A percentile compares a stretch with the other conserved stretches of the same genome.
Conservation (phyloP, 2,329 filamentous ascomycete genomes). For the Talaromyces verruculosus region DNA sequence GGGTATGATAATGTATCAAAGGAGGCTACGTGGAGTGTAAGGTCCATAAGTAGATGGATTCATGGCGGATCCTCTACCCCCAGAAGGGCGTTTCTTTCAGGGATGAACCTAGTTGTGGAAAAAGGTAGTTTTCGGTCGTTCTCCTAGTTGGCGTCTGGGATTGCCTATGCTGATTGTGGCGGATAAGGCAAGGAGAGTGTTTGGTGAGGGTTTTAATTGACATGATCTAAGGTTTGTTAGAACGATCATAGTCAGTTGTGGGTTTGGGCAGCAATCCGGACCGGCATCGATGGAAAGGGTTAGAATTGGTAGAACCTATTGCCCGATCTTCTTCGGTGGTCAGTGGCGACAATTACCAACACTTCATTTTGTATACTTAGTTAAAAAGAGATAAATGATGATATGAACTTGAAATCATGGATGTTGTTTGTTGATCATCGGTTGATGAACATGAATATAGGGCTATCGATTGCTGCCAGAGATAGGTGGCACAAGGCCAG, state of each 20-base stretch:
- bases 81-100: conserved; percentile 8
- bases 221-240: conserved; percentile 10
- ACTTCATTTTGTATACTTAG: background rate
- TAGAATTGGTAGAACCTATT: background rate
- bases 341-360: background rate
- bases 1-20: conserved; percentile 4
- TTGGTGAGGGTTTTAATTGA: conserved; percentile 10
- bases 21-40: conserved; percentile 12
- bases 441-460: conserved; percentile 1
- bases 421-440: background rate
- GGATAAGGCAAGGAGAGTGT: background rate
- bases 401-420: background rate
- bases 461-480: background rate
- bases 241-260: background rate
- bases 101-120: conserved; percentile 21
- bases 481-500: background rate
- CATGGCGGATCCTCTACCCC: conserved; percentile 9
- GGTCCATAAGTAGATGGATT: background rate
- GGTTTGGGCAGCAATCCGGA: conserved; percentile 21
- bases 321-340: background rate
- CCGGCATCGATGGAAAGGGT: background rate
- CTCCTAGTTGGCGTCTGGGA: background rate
- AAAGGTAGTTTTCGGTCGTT: background rate
- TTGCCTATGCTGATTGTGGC: background rate
- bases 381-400: background rate